Base-by-base conservation (phyloP, 2,329 filamentous ascomycete species). In the Colletotrichum sp. region DNA sequence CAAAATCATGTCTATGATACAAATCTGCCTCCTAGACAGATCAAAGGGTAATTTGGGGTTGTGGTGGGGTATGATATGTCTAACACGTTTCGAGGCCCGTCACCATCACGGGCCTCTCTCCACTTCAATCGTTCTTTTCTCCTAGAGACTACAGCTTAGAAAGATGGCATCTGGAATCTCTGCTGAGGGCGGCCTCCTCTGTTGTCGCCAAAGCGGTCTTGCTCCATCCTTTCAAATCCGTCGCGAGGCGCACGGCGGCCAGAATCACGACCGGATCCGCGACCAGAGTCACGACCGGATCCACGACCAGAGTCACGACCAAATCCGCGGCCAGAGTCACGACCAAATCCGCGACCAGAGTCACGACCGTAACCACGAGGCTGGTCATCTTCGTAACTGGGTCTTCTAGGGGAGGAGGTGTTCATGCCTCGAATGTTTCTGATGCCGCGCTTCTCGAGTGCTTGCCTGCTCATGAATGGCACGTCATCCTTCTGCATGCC, bases 401-500 rank as follows among this genome's bases (percentile, higher is more conserved):
- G 2, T 60, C 69, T 32, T 11, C 70, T 22, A 22, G n/a, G 44
- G 44, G 44, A 22, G 8, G 34, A 67, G n/a, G 86, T 79, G 72
- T 85, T 86, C 74, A 90, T 55, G 69, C 82, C 82, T 1, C 39
- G 60, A 6, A 82, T 67, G 3, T 78, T 71, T 12, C 36, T 8
- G 25, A 88, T 72, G 32, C 85, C 84, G 67, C 84, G 78, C 39
- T 84, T 83, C 6, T 71, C 67, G 9, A 52, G 34, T 5, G 32
- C 27, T n/a, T 44, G 36, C 39, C 25, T 39, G 80, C 80, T 79
- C 78, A 86, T 5, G 30, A 63, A 11, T 15, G 77, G 77, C 19
- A 48, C 64, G 13, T 87, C 75, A 0, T 82, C 68, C 86, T 89
- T 87, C 55, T 91, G 90, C 87, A 90, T 90, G 25, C 87, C 90